Evolutionary conservation across 2,329 filamentous ascomycete genomes (phyloP), one percentile per base, ranked within the genome.

Genomic region (Paecilomyces sp.): DNA sequence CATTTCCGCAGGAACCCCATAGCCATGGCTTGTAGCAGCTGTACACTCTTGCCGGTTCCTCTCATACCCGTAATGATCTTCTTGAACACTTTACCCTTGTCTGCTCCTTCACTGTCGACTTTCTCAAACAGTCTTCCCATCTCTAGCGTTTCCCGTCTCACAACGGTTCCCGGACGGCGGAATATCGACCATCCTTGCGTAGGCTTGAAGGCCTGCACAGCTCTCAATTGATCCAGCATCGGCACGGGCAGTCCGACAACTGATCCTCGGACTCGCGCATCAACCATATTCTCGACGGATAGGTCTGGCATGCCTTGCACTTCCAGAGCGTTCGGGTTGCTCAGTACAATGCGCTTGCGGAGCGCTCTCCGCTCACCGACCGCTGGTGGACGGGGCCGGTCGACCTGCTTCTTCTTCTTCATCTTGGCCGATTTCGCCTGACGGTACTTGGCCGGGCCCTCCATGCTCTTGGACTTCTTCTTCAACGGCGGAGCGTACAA

Each of bases 171-270:
- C 28, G 94, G 94, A 65, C 86, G 83, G 66, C 90, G 81, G 77
- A 97, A 99, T 68, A 96, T 79, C 61, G 83, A 84, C 92, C 94
- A 99, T 64, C 85, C 87, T 81, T 97, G 94, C 25, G 86, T 90
- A 24, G 86, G 82, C 83, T 96, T 96, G 82, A 99, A 99, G 3
- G 91, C 92, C 71, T 96, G 90, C 58, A 89, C 82, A n/a, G 87
- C 84, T 68, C 92, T 84, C 78, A 99, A 80, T 73, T 88, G 85
- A 77, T 96, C 92, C 56, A 97, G 83, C 56, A 91, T 78, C 1
- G 78, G 76, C 51, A 86, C 85, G 7, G 89, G 86, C 30, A 97
- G 76, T 1, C 84, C 84, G 57, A 91, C 77, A 31, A 97, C 83
- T 62, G 83, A 83, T 36, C 89, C 91, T 9, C 83, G 77, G 56